A percentile compares a stretch with the other conserved stretches of the same genome.
These are phyloP conservation scores for Athelia psychrophila DNA, from an alignment of 1,284 basidiomycete genomes.

Conservation along the genomic window DNA sequence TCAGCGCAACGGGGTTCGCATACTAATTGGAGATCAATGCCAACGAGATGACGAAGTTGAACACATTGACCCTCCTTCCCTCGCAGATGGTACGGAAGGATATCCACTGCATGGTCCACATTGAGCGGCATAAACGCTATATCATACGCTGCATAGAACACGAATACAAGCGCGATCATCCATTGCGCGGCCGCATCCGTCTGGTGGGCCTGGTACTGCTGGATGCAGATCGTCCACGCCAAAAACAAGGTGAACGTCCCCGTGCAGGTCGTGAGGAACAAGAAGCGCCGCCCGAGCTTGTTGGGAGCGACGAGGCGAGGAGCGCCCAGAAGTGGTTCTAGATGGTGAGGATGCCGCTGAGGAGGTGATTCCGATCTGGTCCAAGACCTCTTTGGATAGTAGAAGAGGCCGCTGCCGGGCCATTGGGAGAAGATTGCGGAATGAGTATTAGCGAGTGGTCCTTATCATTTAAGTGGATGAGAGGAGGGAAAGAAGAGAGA, in stretches of 20 bases:
- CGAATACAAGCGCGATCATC: conserved; percentile 76
- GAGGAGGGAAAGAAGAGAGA: too few relatives aligned
- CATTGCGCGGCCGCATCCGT: conserved; percentile 51
- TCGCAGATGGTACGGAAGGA: conserved; percentile 67
- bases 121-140: conserved; percentile 73
- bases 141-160: conserved; percentile 72
- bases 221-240: conserved; percentile 71
- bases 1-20: conserved; percentile 73
- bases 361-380: conserved; percentile 69
- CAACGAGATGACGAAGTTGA: conserved; percentile 63
- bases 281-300: conserved; percentile 54
- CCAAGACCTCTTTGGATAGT: conserved; percentile 71
- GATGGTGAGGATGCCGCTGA: conserved; percentile 74
- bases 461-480: too few relatives aligned
- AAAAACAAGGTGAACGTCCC: conserved; percentile 73
- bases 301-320: conserved; percentile 55
- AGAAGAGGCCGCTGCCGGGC: conserved; percentile 75
- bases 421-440: conserved; percentile 69
- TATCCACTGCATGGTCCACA: conserved; percentile 73
- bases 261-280: conserved; percentile 62
- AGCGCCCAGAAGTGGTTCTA: conserved; percentile 72
- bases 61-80: conserved; percentile 78
- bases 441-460: too few relatives aligned
- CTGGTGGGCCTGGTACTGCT: conserved; percentile 49
- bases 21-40: conserved; percentile 81